Evolutionary conservation across 306 rosid genomes (phyloP).

Genomic region (Prunus davidiana): DNA sequence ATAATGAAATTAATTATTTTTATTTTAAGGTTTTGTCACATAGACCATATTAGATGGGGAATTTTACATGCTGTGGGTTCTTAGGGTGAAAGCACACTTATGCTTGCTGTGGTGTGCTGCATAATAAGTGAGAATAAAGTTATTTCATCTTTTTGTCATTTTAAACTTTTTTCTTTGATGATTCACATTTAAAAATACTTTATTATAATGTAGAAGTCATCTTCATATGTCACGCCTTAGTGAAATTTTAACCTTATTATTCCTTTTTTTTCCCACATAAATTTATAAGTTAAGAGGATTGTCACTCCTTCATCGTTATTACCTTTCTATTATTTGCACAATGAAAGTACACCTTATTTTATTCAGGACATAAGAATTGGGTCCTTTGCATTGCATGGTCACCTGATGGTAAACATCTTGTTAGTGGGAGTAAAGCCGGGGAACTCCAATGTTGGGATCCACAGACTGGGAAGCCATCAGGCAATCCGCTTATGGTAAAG

Average conservation of each 20-base stretch:
- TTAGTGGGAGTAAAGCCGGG: slow-evolving; percentile 92
- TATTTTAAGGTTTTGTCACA: neutral
- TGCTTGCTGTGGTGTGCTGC: neutral
- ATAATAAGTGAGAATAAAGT: neutral
- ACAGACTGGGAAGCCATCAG: slow-evolving; percentile 71
- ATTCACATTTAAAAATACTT: neutral
- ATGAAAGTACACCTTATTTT: slow-evolving; percentile 17
- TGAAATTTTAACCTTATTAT: neutral
- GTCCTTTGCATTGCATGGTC: slow-evolving; percentile 97
- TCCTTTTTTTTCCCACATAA: neutral
- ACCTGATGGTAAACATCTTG: slow-evolving; percentile 87
- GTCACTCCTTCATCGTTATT: neutral
- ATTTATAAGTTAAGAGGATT: neutral
- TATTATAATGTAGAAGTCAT: neutral
- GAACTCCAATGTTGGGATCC: slow-evolving; percentile 94
- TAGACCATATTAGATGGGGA: neutral
- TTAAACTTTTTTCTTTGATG: neutral
- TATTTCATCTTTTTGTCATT: neutral
- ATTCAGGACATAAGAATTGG: slow-evolving; percentile 86
- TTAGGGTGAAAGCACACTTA: neutral
- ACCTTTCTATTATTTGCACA: neutral
- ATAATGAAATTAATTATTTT: neutral
- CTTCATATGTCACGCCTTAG: too few relatives aligned
- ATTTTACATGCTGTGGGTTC: neutral
- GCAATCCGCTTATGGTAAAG: slow-evolving; percentile 64